Base-by-base conservation (phyloP, 2,329 filamentous ascomycete species). In the Geoglossum cookeanum region DNA sequence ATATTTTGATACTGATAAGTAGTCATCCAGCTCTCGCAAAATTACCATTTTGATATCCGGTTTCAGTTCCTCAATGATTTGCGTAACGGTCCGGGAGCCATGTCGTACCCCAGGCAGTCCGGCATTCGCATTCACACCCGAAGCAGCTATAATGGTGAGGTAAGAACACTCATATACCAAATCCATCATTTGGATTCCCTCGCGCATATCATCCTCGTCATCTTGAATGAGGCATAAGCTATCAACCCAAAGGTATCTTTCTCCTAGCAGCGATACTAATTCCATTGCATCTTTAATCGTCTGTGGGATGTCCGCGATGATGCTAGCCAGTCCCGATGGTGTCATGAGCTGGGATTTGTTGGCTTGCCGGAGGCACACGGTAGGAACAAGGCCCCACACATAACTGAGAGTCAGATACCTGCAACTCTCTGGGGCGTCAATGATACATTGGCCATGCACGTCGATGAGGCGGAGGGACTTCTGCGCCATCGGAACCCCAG, bases 211-310 rank as follows among this genome's bases (percentile, higher is more conserved):
- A 1, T 52, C 33, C 2, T 45, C 35, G 35, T 63, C 56, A 30
- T 60, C 60, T 47, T 63, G 60, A 30, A 57, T 55, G 17, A 62
- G 60, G 35, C 61, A 63, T 22, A 59, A 44, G 8, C 29, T 32
- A 54, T 63, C 62, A 32, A 62, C 56, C 61, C 61, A 63, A 9
- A 63, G 55, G 51, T 61, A 62, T 29, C 52, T 55, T 13, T 57
- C 37, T 0, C 61, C 57, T 2, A 63, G 44, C 54, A 22, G 22
- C n/a, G 35, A 7, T 5, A 53, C 51, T n/a, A 62, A 11, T 3
- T 32, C 35, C 4, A 61, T 58, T 11, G 61, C 61, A 35, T 63
- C 61, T n/a, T 45, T 4, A 13, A 63, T 58, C 13, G 48, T 47
- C 7, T 48, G 22, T 37, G 60, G 55, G 15, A 58, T 37, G n/a